Percentiles rank a stretch among this genome's conserved stretches.
Conservation (phyloP, 1,139 yeast species). For the Pichia inconspicua region DNA sequence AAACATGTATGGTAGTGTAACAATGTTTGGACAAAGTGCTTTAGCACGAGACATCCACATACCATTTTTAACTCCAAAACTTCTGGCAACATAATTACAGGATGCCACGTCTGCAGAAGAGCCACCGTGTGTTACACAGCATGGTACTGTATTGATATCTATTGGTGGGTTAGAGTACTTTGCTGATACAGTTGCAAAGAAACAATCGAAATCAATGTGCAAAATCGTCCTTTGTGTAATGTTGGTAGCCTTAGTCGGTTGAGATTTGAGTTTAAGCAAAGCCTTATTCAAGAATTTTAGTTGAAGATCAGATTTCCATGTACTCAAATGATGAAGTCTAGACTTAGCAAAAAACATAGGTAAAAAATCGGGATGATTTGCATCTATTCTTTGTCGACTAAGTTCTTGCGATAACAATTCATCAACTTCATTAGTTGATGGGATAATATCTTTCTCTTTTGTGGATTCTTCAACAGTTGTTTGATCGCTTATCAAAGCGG, state of each 20-base stretch:
- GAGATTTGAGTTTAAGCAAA: slow-evolving; percentile 20
- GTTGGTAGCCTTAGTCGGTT: background rate
- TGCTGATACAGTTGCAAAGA: slow-evolving; percentile 83
- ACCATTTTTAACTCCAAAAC: slow-evolving; percentile 70
- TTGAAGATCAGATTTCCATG: slow-evolving; percentile 76
- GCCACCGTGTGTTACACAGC: slow-evolving; percentile 82
- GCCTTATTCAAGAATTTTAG: slow-evolving; percentile 47
- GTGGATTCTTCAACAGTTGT: background rate
- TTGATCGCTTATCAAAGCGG: no score
- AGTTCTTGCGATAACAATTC: slow-evolving; percentile 11
- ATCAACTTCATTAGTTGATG: slow-evolving; percentile 6
- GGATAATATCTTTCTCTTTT: slow-evolving; percentile 3
- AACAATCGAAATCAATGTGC: slow-evolving; percentile 91
- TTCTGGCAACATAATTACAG: slow-evolving; percentile 80
- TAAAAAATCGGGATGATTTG: slow-evolving; percentile 74
- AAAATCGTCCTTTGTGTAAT: slow-evolving; percentile 35
- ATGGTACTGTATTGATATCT: slow-evolving; percentile 52
- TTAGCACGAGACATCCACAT: slow-evolving; percentile 78
- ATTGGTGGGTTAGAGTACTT: slow-evolving; percentile 42
- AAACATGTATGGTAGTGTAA: slow-evolving; percentile 65
- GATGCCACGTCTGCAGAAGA: slow-evolving; percentile 76
- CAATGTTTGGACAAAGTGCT: slow-evolving; percentile 54
- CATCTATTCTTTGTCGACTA: slow-evolving; percentile 34
- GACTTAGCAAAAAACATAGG: slow-evolving; percentile 68
- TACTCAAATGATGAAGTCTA: slow-evolving; percentile 77